Evolutionary conservation across 208 protist species (phyloP), one percentile per base, ranked within the genome.

Genomic region (Wallacemonas sp.): DNA sequence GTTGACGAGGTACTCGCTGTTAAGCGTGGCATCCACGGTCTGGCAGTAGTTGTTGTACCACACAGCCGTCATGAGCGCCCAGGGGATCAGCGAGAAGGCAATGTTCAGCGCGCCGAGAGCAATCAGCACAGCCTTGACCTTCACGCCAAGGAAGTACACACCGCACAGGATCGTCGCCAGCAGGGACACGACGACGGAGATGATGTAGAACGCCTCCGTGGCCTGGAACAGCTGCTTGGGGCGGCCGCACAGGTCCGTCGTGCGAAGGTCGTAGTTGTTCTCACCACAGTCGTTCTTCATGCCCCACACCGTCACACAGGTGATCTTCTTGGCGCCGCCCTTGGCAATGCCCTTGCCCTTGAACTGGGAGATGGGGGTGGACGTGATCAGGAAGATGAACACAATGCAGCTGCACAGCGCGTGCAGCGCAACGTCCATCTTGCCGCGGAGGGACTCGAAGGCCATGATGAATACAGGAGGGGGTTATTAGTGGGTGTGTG

Each of bases 251-350:
- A 81, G 54, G 46, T 47, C 47, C 36, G 39, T 26, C 11, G 68
- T 23, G 58, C 56, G 60, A 12, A 57, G 0, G 33, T 43, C 57
- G 64, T 76, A 76, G 12, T 17, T 2, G 44, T 64, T 65, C 26
- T 41, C 33, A 27, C 12, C 32, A 76, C 82, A 88, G 44, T 81
- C 66, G n/a, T 71, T 70, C 72, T 85, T 88, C 44, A 76, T 14
- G 44, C 82, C 82, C 78, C 78, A 88, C 54, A 68, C 61, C 0
- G 82, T 76, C 54, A 88, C 56, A 39, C 82, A 88, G n/a, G 75
- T 68, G 30, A 70, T 23, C 68, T 80, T 78, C 58, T 46, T 49
- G 11, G 62, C 71, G 61, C 57, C 68, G n/a, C 58, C 61, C 21
- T 43, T 47, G 24, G 2, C 30, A 5, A 77, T 32, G 32, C 78